Base-by-base conservation (phyloP, 345 rosid species). In the Clausena lansium region DNA sequence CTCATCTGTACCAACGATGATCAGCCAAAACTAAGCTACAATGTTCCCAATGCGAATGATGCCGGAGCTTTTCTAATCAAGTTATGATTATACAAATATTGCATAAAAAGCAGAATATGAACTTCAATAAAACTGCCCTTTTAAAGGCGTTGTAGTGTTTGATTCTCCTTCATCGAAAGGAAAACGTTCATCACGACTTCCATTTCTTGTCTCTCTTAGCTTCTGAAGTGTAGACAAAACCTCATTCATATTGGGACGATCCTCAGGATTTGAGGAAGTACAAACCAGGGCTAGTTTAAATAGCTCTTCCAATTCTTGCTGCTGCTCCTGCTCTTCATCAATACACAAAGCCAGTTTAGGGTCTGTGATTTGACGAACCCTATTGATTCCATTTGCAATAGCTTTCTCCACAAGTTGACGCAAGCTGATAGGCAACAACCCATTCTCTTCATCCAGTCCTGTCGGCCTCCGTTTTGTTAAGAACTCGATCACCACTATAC, bases 391-490 rank as follows among this genome's bases (percentile, higher is more conserved):
- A 47, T 77, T 79, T 66, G 69, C 79, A 3, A 87, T 62, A 62
- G 92, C 86, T 63, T 82, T 84, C 84, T 89, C 89, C 24, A 87
- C 91, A 0, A 87, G 81, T 41, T 88, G 88, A 63, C 83, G 87
- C 73, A 95, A 77, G 74, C 83, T 91, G 84, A 78, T 65, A 7
- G 41, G 2, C 6, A 89, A 88, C 45, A 63, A 38, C 27, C 88
- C 91, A 14, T 87, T 77, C 72, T 89, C 93, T 57, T 82, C 90
- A 17, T 38, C 28, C 15, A 88, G 52, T 28, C 87, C 90, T 2
- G 98, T 93, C 19, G 98, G 98, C 82, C 98, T 91, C 72, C 76
- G 84, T 77, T 84, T 89, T 41, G 92, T 89, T 50, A 93, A 81
- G 52, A 91, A 74, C 91, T 93, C 98, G 90, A 95, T 85, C 79